A percentile compares a stretch with the other conserved stretches of the same genome.
phyloP scores from a whole-genome alignment of 164 flowering plant genomes.

The Annona cherimola region DNA sequence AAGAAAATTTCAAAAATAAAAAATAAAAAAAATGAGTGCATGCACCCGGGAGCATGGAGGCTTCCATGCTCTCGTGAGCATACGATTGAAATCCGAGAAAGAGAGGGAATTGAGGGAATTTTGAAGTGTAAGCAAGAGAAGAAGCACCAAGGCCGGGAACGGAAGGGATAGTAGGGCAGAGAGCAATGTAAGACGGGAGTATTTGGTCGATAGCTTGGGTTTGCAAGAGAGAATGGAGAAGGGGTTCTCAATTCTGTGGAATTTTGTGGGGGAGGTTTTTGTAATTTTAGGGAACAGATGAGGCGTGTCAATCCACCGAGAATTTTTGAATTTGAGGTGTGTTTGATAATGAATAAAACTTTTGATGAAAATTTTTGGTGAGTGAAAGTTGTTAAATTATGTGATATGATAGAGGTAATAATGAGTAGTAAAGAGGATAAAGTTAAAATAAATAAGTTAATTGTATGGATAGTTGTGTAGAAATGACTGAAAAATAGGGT shows the following conservation, averaged over 20 bases:
- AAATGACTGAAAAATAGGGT: too few species aligned
- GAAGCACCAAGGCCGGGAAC: slow-evolving; percentile 26
- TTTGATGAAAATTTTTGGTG: too few species aligned
- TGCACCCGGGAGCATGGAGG: too few species aligned
- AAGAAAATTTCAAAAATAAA: too few species aligned
- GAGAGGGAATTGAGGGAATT: slow-evolving; percentile 46
- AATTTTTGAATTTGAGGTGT: slow-evolving; percentile 28
- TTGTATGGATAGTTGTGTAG: too few species aligned
- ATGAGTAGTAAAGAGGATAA: too few species aligned
- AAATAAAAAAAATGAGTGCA: too few species aligned
- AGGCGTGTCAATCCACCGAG: slow-evolving; percentile 43
- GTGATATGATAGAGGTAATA: too few species aligned
- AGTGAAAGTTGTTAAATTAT: too few species aligned
- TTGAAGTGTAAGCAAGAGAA: slow-evolving; percentile 50
- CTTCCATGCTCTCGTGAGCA: too few species aligned
- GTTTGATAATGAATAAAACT: too few species aligned
- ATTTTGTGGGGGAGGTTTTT: slow-evolving; percentile 4
- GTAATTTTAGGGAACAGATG: slow-evolving; percentile 15
- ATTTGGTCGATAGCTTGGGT: slow-evolving; percentile 56
- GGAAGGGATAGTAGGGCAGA: slow-evolving; percentile 53
- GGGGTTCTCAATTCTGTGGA: slow-evolving; percentile 36
- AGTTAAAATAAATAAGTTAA: too few species aligned
- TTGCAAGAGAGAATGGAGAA: slow-evolving; percentile 58
- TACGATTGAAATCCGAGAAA: slow-evolving; percentile 6
- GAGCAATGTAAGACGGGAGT: slow-evolving; percentile 46